A percentile compares a stretch with the other conserved stretches of the same genome.
Evolutionary conservation across 495 filamentous ascomycete species (phyloP).

Genomic region (Venustampulla echinocandica): DNA sequence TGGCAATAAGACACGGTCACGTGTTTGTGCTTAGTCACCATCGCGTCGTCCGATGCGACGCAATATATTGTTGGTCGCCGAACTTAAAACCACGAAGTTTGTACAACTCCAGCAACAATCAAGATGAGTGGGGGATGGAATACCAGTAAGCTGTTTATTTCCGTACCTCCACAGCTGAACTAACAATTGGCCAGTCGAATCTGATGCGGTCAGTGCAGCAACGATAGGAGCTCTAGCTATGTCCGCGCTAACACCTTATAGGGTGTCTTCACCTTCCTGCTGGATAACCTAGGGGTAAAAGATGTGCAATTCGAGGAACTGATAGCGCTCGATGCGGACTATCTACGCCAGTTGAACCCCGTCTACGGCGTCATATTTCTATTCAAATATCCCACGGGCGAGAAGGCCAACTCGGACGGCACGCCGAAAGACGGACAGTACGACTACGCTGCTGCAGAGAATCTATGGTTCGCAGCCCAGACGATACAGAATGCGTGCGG

Average conservation of each 20-base stretch:
- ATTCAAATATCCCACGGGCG: slow-evolving; percentile 89
- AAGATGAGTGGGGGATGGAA: slow-evolving; percentile 54
- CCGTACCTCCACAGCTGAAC: slow-evolving; percentile 6
- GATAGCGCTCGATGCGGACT: slow-evolving; percentile 75
- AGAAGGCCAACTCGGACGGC: slow-evolving; percentile 48
- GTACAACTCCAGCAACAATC: background rate
- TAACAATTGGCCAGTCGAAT: slow-evolving; percentile 61
- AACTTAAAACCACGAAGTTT: background rate
- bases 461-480: slow-evolving; percentile 90
- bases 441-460: slow-evolving; percentile 62
- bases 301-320: slow-evolving; percentile 97
- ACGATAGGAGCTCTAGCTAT: slow-evolving; percentile 4
- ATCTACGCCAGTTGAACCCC: slow-evolving; percentile 67
- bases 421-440: slow-evolving; percentile 67
- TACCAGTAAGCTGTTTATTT: slow-evolving; percentile 37
- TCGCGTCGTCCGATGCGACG: background rate
- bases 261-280: slow-evolving; percentile 95
- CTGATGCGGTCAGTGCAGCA: slow-evolving; percentile 70
- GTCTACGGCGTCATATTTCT: slow-evolving; percentile 98
- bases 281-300: slow-evolving; percentile 84
- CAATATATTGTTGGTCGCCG: background rate
- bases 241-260: slow-evolving; percentile 28
- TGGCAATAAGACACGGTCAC: too few species aligned
- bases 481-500: slow-evolving; percentile 99
- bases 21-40: background rate